Percentiles rank a stretch among this genome's conserved stretches.
These are phyloP conservation scores for Starmerella geochares DNA, from an alignment of 805 yeast genomes.

Conservation along the genomic window DNA sequence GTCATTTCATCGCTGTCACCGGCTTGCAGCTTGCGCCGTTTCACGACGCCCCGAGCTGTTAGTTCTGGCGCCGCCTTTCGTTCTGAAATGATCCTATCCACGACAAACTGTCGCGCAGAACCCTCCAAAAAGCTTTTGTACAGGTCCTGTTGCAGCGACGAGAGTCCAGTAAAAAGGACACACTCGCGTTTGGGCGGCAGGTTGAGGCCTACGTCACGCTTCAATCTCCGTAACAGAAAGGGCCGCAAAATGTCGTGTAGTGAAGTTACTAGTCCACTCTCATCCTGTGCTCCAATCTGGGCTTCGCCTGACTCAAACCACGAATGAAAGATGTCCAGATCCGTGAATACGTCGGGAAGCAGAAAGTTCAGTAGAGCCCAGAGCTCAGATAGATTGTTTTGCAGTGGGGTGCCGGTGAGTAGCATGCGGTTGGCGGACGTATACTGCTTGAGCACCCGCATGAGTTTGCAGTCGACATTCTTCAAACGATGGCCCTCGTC, in stretches of 20 bases:
- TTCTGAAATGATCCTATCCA: conserved; percentile 24
- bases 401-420: conserved; percentile 93
- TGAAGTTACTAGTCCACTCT: conserved; percentile 56
- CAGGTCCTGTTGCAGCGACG: conserved; percentile 52
- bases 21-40: neutral
- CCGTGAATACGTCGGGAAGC: conserved; percentile 86
- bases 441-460: conserved; percentile 58
- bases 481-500: conserved; percentile 95
- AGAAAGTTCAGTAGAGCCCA: conserved; percentile 90
- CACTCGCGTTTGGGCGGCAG: conserved; percentile 89
- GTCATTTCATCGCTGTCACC: conserved; percentile 18
- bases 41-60: neutral
- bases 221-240: conserved; percentile 71
- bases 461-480: conserved; percentile 67
- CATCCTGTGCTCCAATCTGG: conserved; percentile 47
- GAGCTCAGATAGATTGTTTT: conserved; percentile 77
- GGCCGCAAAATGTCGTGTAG: conserved; percentile 84
- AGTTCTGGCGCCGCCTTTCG: neutral
- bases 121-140: conserved; percentile 42
- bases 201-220: conserved; percentile 54
- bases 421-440: conserved; percentile 55
- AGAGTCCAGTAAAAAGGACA: conserved; percentile 60
- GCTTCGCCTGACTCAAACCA: conserved; percentile 71
- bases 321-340: conserved; percentile 75
- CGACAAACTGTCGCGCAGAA: conserved; percentile 31